A percentile compares a stretch with the other conserved stretches of the same genome.
Conservation (phyloP, 768 basidiomycete species). For the Porpolomopsis calyptriformis region DNA sequence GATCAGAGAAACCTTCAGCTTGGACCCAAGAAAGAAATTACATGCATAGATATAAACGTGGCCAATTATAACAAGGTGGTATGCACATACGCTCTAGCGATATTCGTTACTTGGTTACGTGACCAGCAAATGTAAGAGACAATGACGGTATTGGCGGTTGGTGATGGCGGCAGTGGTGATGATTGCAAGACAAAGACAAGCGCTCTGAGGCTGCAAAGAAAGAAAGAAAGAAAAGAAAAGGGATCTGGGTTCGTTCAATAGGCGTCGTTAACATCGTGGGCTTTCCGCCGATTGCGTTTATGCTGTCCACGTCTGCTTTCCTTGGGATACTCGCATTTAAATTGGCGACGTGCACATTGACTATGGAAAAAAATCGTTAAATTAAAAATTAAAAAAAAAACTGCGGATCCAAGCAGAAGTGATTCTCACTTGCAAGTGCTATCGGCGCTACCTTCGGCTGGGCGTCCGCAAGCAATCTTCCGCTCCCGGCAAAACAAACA, state of each 20-base stretch:
- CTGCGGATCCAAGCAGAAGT: neutral
- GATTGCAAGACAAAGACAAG: too few relatives aligned
- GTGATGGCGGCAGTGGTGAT: too few relatives aligned
- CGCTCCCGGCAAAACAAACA: conserved; percentile 33
- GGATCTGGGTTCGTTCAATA: neutral
- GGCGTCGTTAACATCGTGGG: conserved; percentile 5
- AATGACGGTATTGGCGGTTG: too few relatives aligned
- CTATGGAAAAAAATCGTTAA: conserved; percentile 17
- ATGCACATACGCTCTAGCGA: too few relatives aligned
- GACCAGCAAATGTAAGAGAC: too few relatives aligned
- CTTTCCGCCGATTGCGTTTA: conserved; percentile 6
- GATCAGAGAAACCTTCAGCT: too few relatives aligned
- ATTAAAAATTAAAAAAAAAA: neutral
- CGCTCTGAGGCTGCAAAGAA: too few relatives aligned
- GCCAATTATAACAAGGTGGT: too few relatives aligned
- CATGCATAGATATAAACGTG: too few relatives aligned
- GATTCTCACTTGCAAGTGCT: conserved; percentile 39
- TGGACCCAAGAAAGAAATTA: too few relatives aligned
- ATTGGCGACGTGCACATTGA: conserved; percentile 40
- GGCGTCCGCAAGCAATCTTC: conserved; percentile 32
- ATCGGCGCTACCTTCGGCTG: conserved; percentile 28
- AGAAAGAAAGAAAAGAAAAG: neutral
- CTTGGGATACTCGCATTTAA: conserved; percentile 40
- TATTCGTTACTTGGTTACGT: too few relatives aligned
- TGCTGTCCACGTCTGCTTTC: conserved; percentile 23